Base-by-base conservation (phyloP, 2,329 filamentous ascomycete species). In the Venturia effusa region DNA sequence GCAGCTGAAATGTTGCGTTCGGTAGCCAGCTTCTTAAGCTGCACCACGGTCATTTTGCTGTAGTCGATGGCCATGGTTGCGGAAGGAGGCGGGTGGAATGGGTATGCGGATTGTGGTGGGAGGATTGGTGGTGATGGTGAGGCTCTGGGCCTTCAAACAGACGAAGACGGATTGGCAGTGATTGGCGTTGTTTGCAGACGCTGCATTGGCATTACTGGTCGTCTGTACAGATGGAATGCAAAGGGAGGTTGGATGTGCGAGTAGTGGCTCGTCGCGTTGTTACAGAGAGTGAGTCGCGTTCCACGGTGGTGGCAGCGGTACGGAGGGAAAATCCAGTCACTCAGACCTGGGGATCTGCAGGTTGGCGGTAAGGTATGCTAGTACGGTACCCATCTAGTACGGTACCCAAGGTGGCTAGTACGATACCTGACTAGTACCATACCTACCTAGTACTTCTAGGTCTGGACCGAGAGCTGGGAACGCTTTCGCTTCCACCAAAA, bases 21-120 rank as follows among this genome's bases (percentile, higher is more conserved):
- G 64, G 80, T 80, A 59, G 80, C 70, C 62, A 79, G 63, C 64
- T 76, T 72, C 66, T 76, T 75, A 61, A 81, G 72, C 66, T 79
- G 75, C 63, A 75, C 73, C 66, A 81, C 79, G 30, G 79, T 80
- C 55, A 77, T 72, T 66, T 75, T 76, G 68, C 70, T 75, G 72
- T 81, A 81, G 64, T 60, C 59, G 51, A 30, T 11, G 3, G 51
- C 51, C 51, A 57, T 57, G 51, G 15, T 57, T 57, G 51, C 51
- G 30, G 51, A 57, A 22, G 19, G 30, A 34, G 22, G 51, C 51
- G 19, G 13, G 51, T 34, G 51, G 51, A 34, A 57, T 32, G 51
- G 43, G 43, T 24, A 48, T 55, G 30, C 24, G 24, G 48, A 39
- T 5, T 13, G 48, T 17, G 15, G 48, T 17, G 5, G 51, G 51